Conservation (phyloP, 768 basidiomycete species). For the Leccinum fibrillosum region DNA sequence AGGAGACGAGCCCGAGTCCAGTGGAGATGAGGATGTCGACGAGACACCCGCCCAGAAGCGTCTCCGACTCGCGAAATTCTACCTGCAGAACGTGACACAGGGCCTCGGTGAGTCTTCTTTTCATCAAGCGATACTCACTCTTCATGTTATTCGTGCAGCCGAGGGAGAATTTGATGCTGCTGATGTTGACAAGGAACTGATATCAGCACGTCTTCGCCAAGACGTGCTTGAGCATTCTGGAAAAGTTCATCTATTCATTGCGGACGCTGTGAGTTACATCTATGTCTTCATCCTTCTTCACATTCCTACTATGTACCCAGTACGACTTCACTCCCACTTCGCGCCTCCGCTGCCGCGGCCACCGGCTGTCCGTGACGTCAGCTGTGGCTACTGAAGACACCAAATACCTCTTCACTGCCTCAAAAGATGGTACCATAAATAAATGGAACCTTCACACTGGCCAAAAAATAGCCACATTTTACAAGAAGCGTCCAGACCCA, state of each 20-base stretch:
- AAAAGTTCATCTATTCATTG: conserved; percentile 79
- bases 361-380: conserved; percentile 77
- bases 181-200: conserved; percentile 90
- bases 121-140: background rate
- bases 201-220: conserved; percentile 85
- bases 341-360: conserved; percentile 63
- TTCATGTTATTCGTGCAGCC: conserved; percentile 33
- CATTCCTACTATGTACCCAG: conserved; percentile 31
- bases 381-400: conserved; percentile 75
- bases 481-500: conserved; percentile 51
- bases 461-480: conserved; percentile 52
- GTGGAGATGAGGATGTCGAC: conserved; percentile 79
- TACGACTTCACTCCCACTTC: conserved; percentile 47
- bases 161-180: conserved; percentile 95
- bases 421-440: conserved; percentile 87
- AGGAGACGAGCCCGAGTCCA: conserved; percentile 53
- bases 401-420: conserved; percentile 77
- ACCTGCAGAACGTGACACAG: conserved; percentile 81
- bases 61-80: conserved; percentile 84
- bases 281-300: background rate
- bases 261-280: conserved; percentile 54
- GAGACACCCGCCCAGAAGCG: conserved; percentile 95
- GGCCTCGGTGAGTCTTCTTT: conserved; percentile 50
- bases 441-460: conserved; percentile 79
- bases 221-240: conserved; percentile 91